Conservation (phyloP, 179 eudicot genomes). For the Silene coronaria region DNA sequence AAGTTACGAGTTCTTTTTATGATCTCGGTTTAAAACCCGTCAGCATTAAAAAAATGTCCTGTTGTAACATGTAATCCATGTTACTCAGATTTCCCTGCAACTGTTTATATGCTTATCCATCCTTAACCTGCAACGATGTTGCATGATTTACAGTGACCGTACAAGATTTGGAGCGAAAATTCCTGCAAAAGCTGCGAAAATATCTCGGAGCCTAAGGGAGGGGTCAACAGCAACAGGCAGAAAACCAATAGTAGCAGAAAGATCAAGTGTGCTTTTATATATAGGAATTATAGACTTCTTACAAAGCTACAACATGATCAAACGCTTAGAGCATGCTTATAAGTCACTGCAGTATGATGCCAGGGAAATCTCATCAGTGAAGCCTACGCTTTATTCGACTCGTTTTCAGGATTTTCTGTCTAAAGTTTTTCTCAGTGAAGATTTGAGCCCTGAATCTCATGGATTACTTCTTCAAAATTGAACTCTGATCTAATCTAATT, state of each 20-base stretch:
- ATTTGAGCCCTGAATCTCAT: slow-evolving; percentile 4
- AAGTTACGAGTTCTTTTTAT: too few relatives aligned
- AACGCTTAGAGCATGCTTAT: slow-evolving; percentile 44
- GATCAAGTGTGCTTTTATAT: slow-evolving; percentile 31
- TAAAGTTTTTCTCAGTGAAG: slow-evolving; percentile 36
- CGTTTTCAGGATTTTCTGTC: slow-evolving; percentile 43
- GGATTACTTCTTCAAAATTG: background rate
- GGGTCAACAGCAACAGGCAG: slow-evolving; percentile 16
- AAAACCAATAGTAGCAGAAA: slow-evolving; percentile 15
- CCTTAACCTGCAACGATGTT: too few relatives aligned
- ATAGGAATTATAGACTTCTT: slow-evolving; percentile 51
- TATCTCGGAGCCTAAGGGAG: slow-evolving; percentile 14
- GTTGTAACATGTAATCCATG: too few relatives aligned
- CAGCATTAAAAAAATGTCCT: too few relatives aligned
- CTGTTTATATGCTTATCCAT: too few relatives aligned
- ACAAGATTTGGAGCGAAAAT: slow-evolving; percentile 37
- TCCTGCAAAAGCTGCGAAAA: slow-evolving; percentile 36
- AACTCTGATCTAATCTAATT: too few relatives aligned
- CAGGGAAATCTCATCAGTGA: slow-evolving; percentile 39
- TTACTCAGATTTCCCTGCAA: too few relatives aligned
- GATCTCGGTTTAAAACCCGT: too few relatives aligned
- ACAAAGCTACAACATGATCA: slow-evolving; percentile 42
- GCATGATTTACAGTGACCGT: slow-evolving; percentile 16
- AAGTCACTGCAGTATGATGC: slow-evolving; percentile 41
- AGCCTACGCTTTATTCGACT: slow-evolving; percentile 39